A percentile compares a stretch with the other conserved stretches of the same genome.
Conservation (phyloP, 2,329 filamentous ascomycete species). For the Aspergillus latus region DNA sequence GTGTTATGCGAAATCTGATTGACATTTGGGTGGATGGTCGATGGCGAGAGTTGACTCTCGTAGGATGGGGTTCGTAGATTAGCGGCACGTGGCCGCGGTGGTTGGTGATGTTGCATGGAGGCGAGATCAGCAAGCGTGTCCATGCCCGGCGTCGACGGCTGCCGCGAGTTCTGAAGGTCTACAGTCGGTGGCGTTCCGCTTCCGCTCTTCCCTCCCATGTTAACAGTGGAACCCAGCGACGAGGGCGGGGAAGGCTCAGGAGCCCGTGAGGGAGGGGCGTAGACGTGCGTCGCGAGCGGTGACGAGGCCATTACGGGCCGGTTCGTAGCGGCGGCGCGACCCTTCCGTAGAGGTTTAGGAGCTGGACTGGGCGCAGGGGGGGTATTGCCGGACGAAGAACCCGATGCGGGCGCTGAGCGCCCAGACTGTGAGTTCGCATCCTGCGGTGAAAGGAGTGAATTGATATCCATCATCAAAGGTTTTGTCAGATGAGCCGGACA, state of each 20-base stretch:
- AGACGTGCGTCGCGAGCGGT: slow-evolving; percentile 45
- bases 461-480: slow-evolving; percentile 45
- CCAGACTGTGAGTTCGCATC: slow-evolving; percentile 42
- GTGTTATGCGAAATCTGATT: slow-evolving; percentile 39
- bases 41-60: slow-evolving; percentile 45
- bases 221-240: slow-evolving; percentile 32
- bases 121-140: slow-evolving; percentile 51
- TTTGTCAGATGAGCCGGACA: slow-evolving; percentile 18
- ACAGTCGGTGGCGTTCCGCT: slow-evolving; percentile 39
- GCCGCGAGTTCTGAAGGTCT: slow-evolving; percentile 37
- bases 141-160: slow-evolving; percentile 49
- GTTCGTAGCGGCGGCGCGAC: slow-evolving; percentile 34
- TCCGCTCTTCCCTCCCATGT: slow-evolving; percentile 30
- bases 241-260: slow-evolving; percentile 40
- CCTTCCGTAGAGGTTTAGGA: slow-evolving; percentile 39
- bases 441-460: slow-evolving; percentile 47
- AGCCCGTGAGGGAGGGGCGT: slow-evolving; percentile 35
- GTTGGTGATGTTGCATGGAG: slow-evolving; percentile 49
- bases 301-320: slow-evolving; percentile 41
- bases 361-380: slow-evolving; percentile 29
- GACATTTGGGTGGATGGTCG: slow-evolving; percentile 42
- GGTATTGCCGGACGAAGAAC: slow-evolving; percentile 28
- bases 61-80: slow-evolving; percentile 43
- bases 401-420: slow-evolving; percentile 32
- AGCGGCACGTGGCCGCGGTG: slow-evolving; percentile 41